Base-by-base conservation (phyloP, 2,329 filamentous ascomycete species). In the Aspergillus sp. region DNA sequence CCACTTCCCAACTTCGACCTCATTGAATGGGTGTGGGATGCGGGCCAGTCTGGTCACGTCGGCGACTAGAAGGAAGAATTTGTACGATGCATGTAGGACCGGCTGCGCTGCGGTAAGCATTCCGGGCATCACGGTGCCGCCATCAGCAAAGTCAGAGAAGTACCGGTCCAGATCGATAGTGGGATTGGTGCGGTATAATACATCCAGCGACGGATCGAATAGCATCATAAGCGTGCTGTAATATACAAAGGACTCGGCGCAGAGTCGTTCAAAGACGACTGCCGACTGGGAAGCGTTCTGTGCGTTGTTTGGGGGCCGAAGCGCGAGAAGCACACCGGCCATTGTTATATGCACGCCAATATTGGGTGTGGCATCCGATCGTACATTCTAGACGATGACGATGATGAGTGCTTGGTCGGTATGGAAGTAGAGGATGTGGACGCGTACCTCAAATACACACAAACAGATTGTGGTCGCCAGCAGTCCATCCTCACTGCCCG, bases 241-340 rank as follows among this genome's bases (percentile, higher is more conserved):
- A 19, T 45, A 45, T 4, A 45, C 16, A 22, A 45, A 45, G 12
- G 36, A 43, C 15, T 45, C 43, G 6, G 37, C 29, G 28, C 43
- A 45, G 8, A 45, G 39, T 2, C 43, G 33, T 12, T 45, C 41
- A 25, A 45, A 43, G 2, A 39, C 34, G 5, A 38, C 33, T 1
- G 30, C 26, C 5, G 37, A 25, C 17, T 38, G 35, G 3, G 40
- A 30, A 7, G 28, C 32, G 10, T 29, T 35, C 5, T 15, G 24
- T 13, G 22, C 16, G 27, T 36, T 5, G 10, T 22, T 33, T 2
- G 33, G 29, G 8, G 24, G 34, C 25, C 43, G 33, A 13, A 38
- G 32, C 4, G 24, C 24, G 8, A 43, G 16, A 2, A 45, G 11
- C 10, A 24, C 12, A 3, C 36, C 35, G 10, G 41, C 41, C 3